phyloP scores from a whole-genome alignment of 805 yeast species.

The Nakazawaea wickerhamii region DNA sequence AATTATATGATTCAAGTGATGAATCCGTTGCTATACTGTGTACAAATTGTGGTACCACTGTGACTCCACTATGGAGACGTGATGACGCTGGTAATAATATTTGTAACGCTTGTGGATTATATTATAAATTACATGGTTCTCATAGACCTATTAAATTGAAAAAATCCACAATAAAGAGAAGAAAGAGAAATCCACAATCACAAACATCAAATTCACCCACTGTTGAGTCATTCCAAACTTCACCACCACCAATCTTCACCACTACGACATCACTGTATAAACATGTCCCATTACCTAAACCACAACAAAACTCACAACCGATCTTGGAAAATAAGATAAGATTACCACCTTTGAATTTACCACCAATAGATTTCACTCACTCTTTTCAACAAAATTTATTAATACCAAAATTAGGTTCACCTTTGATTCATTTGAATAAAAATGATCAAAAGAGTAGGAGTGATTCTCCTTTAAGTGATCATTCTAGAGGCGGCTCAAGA shows the following conservation, averaged over 20 bases:
- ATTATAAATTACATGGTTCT: constrained; percentile 66
- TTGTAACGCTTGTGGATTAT: constrained; percentile 85
- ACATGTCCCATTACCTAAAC: no score
- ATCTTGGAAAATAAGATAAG: background rate
- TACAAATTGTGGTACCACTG: constrained; percentile 77
- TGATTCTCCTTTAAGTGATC: background rate
- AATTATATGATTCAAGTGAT: constrained; percentile 17
- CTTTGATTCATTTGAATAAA: background rate
- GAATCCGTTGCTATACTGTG: constrained; percentile 66
- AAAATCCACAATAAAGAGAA: constrained; percentile 64
- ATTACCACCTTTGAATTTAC: constrained; percentile 10
- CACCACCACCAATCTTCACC: background rate
- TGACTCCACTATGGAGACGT: constrained; percentile 84
- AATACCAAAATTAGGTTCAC: background rate
- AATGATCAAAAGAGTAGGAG: background rate
- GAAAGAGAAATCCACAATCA: constrained; percentile 40
- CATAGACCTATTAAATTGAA: constrained; percentile 77
- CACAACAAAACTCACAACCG: background rate
- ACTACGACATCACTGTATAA: background rate
- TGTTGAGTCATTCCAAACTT: background rate
- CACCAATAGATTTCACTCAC: constrained; percentile 10
- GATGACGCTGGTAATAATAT: constrained; percentile 78
- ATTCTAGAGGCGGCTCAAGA: background rate
- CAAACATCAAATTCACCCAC: background rate
- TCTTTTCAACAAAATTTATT: background rate